Conservation (phyloP, 148 eudicot genomes). For the Fagopyrum esculentum region DNA sequence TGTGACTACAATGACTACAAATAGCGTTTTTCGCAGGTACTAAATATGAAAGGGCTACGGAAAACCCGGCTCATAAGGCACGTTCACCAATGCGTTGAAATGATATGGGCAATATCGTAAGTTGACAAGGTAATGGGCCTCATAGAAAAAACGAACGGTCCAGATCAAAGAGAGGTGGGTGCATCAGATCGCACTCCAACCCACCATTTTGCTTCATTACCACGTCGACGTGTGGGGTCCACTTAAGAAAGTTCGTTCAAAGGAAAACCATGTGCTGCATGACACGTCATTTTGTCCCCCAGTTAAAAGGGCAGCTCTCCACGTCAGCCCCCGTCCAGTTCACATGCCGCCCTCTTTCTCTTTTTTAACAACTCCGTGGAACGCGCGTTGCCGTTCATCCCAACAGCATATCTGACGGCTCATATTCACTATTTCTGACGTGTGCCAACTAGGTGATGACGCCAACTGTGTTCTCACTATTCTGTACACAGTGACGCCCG, state of each 20-base stretch:
- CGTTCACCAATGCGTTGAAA: neutral
- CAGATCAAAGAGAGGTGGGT: neutral
- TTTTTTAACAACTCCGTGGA: slow-evolving; percentile 5
- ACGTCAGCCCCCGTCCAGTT: neutral
- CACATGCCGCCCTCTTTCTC: slow-evolving; percentile 7
- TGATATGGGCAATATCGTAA: neutral
- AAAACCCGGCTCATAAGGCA: neutral
- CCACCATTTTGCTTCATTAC: neutral
- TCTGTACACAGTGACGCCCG: neutral
- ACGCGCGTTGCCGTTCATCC: neutral
- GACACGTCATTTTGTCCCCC: slow-evolving; percentile 13
- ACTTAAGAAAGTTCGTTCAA: neutral
- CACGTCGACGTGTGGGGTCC: neutral
- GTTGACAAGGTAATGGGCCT: neutral
- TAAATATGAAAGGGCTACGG: neutral
- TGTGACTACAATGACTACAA: no score
- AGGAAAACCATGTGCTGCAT: slow-evolving; percentile 7
- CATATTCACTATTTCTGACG: neutral
- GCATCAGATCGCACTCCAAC: slow-evolving; percentile 5
- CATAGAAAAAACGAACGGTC: neutral
- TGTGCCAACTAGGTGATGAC: neutral
- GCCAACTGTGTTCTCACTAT: neutral
- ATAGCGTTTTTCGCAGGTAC: no score
- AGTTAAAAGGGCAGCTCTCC: neutral
- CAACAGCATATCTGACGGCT: neutral